Evolutionary conservation across 2,329 filamentous ascomycete genomes (phyloP), one percentile per base, ranked within the genome.

Genomic region (Fusarium cicatricum): DNA sequence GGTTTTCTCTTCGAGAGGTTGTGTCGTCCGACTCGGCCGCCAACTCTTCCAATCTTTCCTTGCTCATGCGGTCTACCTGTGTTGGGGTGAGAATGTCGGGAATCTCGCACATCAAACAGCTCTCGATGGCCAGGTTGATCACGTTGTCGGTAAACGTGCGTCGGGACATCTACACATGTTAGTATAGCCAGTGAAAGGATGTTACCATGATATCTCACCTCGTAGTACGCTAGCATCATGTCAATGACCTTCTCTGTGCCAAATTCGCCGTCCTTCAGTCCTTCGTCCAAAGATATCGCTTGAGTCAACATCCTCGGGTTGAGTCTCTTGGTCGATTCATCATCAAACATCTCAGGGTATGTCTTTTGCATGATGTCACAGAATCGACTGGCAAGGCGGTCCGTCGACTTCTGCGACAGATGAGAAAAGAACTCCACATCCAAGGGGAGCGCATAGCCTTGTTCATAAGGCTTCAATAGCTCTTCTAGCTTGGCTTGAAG

Each of bases 141-240:
- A 83, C 69, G 16, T 81, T 81, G 4, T 84, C 77, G 3, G 78
- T 71, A 41, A 83, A 81, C 0, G 75, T 78, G 11, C 75, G 62
- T 3, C 77, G 69, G 2, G 77, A 75, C 64, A 78, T 75, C 77
- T 80, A 7, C 23, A 15, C 4, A 5, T 11, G 33, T 58, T 9
- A 56, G 39, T 3, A 41, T 9, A 2, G 2, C 26, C 3, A 21
- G 21, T 3, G 16, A 15, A 4, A 2, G 3, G n/a, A 4, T 1
- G 4, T 2, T 1, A n/a, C 1, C 4, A 5, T 0, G 12, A 11
- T 4, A 2, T 32, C 49, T 44, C 60, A 81, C 78, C 55, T 78
- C 70, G 54, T 81, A 82, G 52, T 80, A 79, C 0, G 72, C 71
- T 42, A 75, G 58, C 68, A 80, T 77, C 57, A 77, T 78, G 39